Percentiles rank a stretch among this genome's conserved stretches.
Conservation (phyloP, 176 grass and related monocot species). For the Tuctoria greenei region DNA sequence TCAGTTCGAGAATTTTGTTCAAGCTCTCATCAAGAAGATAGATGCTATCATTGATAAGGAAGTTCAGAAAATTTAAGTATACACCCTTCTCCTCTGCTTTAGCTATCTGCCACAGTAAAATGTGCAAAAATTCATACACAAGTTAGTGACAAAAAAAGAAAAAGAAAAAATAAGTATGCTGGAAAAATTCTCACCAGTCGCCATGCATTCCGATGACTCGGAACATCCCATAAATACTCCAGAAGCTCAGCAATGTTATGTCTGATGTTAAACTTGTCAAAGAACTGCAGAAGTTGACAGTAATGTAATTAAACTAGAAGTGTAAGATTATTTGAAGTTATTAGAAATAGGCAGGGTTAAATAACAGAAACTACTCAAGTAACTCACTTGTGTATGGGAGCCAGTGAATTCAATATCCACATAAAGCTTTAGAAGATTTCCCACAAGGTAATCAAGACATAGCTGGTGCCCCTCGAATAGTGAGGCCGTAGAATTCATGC, state of each 20-base stretch:
- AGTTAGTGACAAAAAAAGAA: neutral
- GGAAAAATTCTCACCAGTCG: slow-evolving; percentile 59
- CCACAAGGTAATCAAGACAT: slow-evolving; percentile 84
- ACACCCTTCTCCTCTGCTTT: slow-evolving; percentile 95
- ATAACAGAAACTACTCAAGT: neutral
- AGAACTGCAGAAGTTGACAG: slow-evolving; percentile 64
- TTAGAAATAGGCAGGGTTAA: neutral
- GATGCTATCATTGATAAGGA: slow-evolving; percentile 98
- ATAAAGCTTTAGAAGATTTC: slow-evolving; percentile 94
- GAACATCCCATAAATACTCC: slow-evolving; percentile 95
- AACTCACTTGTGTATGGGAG: slow-evolving; percentile 85
- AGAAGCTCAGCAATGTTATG: slow-evolving; percentile 98
- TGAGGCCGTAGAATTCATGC: slow-evolving; percentile 64
- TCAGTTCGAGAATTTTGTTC: slow-evolving; percentile 95
- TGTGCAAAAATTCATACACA: slow-evolving; percentile 27
- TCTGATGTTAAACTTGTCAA: slow-evolving; percentile 95
- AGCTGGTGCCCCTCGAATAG: slow-evolving; percentile 93
- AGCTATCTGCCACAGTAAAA: slow-evolving; percentile 61
- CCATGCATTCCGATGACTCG: slow-evolving; percentile 88
- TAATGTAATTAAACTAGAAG: slow-evolving; percentile 29
- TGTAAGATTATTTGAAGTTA: slow-evolving; percentile 1
- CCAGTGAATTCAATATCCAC: slow-evolving; percentile 99
- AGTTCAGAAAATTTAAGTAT: slow-evolving; percentile 97
- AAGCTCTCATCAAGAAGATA: slow-evolving; percentile 99
- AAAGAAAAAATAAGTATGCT: slow-evolving; percentile 11